These are phyloP conservation scores for Porcisia hertigi DNA, from an alignment of 208 protist genomes.

Conservation along the genomic window DNA sequence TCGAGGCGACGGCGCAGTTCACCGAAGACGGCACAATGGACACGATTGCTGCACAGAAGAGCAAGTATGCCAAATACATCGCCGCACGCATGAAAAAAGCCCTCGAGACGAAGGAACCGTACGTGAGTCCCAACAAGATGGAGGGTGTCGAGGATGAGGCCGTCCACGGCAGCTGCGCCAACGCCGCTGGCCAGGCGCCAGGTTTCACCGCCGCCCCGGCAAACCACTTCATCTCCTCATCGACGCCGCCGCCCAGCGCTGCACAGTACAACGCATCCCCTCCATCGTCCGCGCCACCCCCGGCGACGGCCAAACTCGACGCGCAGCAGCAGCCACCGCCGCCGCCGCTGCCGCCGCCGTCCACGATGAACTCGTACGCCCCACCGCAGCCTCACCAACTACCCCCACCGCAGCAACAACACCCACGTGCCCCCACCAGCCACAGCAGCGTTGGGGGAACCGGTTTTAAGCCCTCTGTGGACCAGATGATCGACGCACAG, in stretches of 20 bases:
- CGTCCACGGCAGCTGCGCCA: not conserved
- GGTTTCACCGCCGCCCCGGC: conserved; percentile 12
- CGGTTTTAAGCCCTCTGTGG: conserved; percentile 41
- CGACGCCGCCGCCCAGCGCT: not conserved
- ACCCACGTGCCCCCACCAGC: not conserved
- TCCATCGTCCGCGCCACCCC: not conserved
- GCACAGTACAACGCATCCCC: not conserved
- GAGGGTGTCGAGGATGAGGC: conserved; percentile 20
- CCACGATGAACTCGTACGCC: not conserved
- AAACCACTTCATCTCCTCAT: conserved; percentile 14
- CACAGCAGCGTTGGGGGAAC: not conserved
- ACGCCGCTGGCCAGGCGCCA: not conserved
- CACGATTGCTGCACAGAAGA: conserved; percentile 62
- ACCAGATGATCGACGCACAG: conserved; percentile 83
- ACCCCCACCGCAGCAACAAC: not conserved
- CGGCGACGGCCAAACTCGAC: not conserved
- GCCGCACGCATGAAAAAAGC: conserved; percentile 75
- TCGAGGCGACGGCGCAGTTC: conserved; percentile 85
- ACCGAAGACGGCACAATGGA: conserved; percentile 64
- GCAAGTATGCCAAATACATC: conserved; percentile 82
- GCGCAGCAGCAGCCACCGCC: not conserved
- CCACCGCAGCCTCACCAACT: not conserved
- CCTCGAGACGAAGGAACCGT: conserved; percentile 47
- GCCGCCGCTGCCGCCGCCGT: conserved; percentile 1
- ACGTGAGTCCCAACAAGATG: conserved; percentile 57